phyloP scores from a whole-genome alignment of 306 rosid species.

The barrel medic (Medicago truncatula) region DNA sequence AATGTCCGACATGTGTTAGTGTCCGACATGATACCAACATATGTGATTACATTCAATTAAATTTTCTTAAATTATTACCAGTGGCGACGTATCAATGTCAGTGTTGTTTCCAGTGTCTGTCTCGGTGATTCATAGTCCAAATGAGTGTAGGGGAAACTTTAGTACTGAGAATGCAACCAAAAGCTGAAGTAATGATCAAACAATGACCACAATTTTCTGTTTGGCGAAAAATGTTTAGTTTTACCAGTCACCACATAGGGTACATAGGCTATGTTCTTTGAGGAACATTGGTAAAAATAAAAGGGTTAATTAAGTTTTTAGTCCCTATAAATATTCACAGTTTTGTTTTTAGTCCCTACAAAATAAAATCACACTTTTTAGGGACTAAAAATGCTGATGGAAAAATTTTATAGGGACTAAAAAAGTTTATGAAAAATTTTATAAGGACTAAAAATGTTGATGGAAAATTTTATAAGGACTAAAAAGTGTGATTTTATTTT shows the following conservation, averaged over 20 bases:
- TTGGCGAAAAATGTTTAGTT: neutral
- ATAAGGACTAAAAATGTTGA: too few relatives aligned
- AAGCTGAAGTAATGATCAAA: constrained; percentile 12
- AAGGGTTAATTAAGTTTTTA: too few relatives aligned
- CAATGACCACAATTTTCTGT: constrained; percentile 4
- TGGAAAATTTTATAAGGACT: too few relatives aligned
- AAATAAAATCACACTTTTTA: too few relatives aligned
- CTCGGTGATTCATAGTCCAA: neutral
- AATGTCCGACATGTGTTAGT: neutral
- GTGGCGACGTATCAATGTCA: neutral
- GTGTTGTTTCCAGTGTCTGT: neutral
- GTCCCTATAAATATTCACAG: too few relatives aligned
- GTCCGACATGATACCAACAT: too few relatives aligned
- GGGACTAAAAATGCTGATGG: too few relatives aligned
- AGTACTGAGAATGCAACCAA: constrained; percentile 22
- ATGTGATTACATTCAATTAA: neutral
- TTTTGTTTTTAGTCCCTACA: too few relatives aligned
- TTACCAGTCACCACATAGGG: neutral
- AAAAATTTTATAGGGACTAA: too few relatives aligned
- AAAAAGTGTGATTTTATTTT: too few relatives aligned
- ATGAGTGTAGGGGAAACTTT: neutral
- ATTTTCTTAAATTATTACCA: neutral
- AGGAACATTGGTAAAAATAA: neutral
- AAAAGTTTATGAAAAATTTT: too few relatives aligned
- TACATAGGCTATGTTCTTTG: neutral